Evolutionary conservation across 2,329 filamentous ascomycete species (phyloP), one percentile per base, ranked within the genome.

Genomic region (Diaporthe amygdali): DNA sequence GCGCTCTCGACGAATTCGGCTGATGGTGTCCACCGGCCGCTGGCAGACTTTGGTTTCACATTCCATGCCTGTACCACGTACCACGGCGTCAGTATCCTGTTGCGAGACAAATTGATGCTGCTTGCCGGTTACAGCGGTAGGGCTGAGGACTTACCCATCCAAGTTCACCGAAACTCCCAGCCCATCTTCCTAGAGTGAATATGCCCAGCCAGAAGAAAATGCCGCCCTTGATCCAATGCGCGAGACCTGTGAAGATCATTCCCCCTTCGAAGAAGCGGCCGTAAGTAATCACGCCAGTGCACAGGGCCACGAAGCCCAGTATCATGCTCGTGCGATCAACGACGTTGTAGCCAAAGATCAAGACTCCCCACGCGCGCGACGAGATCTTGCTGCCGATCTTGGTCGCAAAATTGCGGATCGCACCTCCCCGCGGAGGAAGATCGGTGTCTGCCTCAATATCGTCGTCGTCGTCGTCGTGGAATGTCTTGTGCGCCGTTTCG

Each of bases 131-230:
- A 14, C 12, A 39, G 27, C 17, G n/a, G 32, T 20, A 30, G 46
- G 61, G 32, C 41, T 44, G 5, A 2, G 52, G 59, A 81, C 84
- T 78, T 75, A 88, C 87, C 96, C 96, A 98, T 75, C 96, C 96
- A 70, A 96, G 88, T 72, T 97, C 94, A 71, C 93, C 91, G 79
- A 97, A 98, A 79, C 93, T 93, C 32, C 96, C 96, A 78, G 95
- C 90, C 93, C 94, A 98, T 69, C 96, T 92, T 37, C 94, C 95
- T 5, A 98, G 86, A 0, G 94, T 97, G 72, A 98, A 83, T 25
- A 97, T 82, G 10, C 96, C 96, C 74, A 97, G 94, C 91, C 94
- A 96, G 83, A 98, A 94, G 85, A 98, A 98, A 68, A 98, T 93
- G 4, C 94, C 94, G 55, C 96, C 96, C 80, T 98, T 98, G 80